These are phyloP conservation scores for Heliamphora exappendiculata DNA, from an alignment of 148 eudicot species.

Conservation along the genomic window DNA sequence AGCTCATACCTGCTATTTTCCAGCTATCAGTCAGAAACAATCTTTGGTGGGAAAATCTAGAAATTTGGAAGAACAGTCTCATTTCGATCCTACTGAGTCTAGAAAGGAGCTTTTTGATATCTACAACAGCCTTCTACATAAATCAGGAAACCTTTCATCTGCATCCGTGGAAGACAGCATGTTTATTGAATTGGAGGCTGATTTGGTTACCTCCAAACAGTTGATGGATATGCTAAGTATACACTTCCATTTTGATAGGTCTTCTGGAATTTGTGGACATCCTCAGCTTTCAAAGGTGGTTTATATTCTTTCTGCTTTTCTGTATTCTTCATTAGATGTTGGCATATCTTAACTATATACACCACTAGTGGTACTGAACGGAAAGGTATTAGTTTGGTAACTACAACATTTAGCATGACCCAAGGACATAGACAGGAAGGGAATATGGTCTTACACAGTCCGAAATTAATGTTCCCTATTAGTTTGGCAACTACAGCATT, in stretches of 20 bases:
- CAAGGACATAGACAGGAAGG: too few species aligned
- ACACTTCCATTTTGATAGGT: constrained; percentile 38
- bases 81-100: constrained; percentile 43
- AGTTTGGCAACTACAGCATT: too few species aligned
- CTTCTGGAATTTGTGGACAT: constrained; percentile 27
- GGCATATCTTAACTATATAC: neutral
- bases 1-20: constrained; percentile 33
- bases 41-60: constrained; percentile 24
- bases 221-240: constrained; percentile 49
- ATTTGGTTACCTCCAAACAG: constrained; percentile 52
- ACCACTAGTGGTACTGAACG: too few species aligned
- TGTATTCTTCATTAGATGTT: neutral
- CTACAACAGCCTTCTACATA: constrained; percentile 32
- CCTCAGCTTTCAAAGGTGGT: constrained; percentile 65
- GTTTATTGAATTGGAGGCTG: constrained; percentile 56
- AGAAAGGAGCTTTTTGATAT: constrained; percentile 47
- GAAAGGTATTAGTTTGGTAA: too few species aligned
- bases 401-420: too few species aligned
- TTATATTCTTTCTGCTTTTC: neutral
- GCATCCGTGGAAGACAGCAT: constrained; percentile 44
- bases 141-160: constrained; percentile 26
- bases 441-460: too few species aligned
- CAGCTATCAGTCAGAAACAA: constrained; percentile 34
- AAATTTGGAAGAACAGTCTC: constrained; percentile 27
- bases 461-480: too few species aligned